Evolutionary conservation across 306 rosid genomes (phyloP), one percentile per base, ranked within the genome.

Genomic region (Prunus campanulata): DNA sequence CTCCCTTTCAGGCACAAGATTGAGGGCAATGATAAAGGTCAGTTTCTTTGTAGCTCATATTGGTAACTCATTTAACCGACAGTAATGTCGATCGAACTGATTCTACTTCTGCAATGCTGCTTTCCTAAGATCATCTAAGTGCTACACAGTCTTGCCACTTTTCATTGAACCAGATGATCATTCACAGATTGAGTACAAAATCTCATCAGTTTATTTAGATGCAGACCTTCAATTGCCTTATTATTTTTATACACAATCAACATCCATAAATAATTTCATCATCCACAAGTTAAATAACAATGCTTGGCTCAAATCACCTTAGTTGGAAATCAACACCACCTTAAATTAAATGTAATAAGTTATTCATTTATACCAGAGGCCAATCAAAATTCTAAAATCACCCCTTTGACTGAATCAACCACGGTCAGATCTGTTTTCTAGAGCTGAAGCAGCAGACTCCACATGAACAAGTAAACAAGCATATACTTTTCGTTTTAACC

Each of bases 391-490:
- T 60, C 20, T 25, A 52, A 42, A 71, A 63, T 54, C 47, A 12
- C 62, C 78, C 51, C 14, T 74, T 63, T 32, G n/a, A 20, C 24
- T 70, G 15, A 68, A 71, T 92, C 87, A 92, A 81, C 48, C 29
- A 3, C 78, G 86, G 55, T 85, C 71, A 44, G 73, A 81, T 80
- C 86, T 78, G 76, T 83, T 87, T 81, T 89, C 97, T 68, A 92
- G 85, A 77, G 93, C 99, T 30, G 92, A 80, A 75, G 99, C 96
- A 24, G 96, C 96, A 76, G 92, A 92, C 67, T 90, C 97, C 59
- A 89, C 81, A 64, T 92, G 96, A 50, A 80, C 79, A 82, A 92
- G 97, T 84, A 95, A 83, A 77, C 96, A 89, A 39, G 91, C 73
- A 73, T 86, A 95, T 30, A 89, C 85, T 78, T 92, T 92, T 72